Conservation (phyloP, 2,329 filamentous ascomycete genomes). For the Ophiostoma tasmaniense region DNA sequence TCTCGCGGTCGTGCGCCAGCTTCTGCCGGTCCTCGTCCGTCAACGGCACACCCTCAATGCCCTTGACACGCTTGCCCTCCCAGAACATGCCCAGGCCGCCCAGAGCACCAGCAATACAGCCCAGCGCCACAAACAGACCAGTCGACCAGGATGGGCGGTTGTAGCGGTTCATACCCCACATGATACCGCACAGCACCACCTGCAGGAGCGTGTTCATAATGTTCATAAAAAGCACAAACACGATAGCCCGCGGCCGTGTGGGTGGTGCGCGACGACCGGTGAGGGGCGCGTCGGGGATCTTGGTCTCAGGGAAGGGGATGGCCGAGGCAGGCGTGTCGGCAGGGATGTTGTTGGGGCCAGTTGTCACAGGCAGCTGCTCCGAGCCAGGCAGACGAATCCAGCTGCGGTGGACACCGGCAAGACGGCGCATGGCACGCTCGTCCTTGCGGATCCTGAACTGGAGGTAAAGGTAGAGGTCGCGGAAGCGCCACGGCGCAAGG, state of each 20-base stretch:
- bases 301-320: constrained; percentile 56
- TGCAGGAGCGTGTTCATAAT: constrained; percentile 74
- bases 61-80: constrained; percentile 65
- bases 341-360: constrained; percentile 46
- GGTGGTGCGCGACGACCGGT: constrained; percentile 62
- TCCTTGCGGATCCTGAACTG: constrained; percentile 51
- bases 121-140: constrained; percentile 68
- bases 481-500: constrained; percentile 73
- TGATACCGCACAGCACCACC: constrained; percentile 62
- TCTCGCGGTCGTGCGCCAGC: constrained; percentile 43
- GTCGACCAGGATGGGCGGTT: constrained; percentile 72
- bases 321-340: constrained; percentile 33
- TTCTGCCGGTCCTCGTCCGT: constrained; percentile 45
- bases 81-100: constrained; percentile 62
- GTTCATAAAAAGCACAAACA: constrained; percentile 71
- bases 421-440: constrained; percentile 47
- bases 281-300: constrained; percentile 58
- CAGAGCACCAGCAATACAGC: constrained; percentile 57
- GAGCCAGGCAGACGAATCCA: constrained; percentile 71
- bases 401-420: constrained; percentile 64
- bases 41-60: constrained; percentile 61
- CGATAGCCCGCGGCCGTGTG: constrained; percentile 65
- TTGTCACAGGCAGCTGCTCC: constrained; percentile 43
- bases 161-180: constrained; percentile 72
- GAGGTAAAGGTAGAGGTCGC: constrained; percentile 67